Percentiles rank a stretch among this genome's conserved stretches.
Evolutionary conservation across 306 rosid genomes (phyloP).

Genomic region (Gastrolobium villosum): DNA sequence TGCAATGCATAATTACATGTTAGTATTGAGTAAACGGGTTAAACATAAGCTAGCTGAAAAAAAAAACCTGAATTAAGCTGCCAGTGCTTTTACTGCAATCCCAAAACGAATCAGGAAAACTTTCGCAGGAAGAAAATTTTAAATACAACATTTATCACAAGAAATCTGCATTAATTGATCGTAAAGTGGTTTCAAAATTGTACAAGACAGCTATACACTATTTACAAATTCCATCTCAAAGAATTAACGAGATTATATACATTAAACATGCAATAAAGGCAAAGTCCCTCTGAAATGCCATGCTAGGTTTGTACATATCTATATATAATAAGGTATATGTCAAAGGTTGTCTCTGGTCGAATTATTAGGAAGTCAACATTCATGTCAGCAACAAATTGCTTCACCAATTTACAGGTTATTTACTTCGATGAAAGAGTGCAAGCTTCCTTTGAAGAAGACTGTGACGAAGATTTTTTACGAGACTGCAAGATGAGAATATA

Average conservation of each 20-base stretch:
- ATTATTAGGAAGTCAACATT: conserved; percentile 26
- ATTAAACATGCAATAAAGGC: conserved; percentile 49
- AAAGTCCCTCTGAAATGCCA: conserved; percentile 42
- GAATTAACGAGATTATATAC: conserved; percentile 55
- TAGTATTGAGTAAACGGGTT: too few relatives aligned
- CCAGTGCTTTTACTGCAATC: not conserved
- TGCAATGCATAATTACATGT: not conserved
- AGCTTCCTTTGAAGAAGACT: conserved; percentile 52
- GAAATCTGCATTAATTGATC: conserved; percentile 30
- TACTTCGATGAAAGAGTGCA: conserved; percentile 49
- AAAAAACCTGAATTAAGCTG: not conserved
- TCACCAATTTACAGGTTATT: conserved; percentile 43
- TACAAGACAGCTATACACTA: conserved; percentile 39
- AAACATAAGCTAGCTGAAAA: not conserved
- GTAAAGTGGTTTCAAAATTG: conserved; percentile 35
- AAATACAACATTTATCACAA: not conserved
- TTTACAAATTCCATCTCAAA: conserved; percentile 54
- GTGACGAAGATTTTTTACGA: conserved; percentile 54
- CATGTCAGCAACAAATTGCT: conserved; percentile 37
- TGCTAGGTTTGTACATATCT: conserved; percentile 33
- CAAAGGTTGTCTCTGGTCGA: conserved; percentile 39
- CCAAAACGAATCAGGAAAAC: not conserved
- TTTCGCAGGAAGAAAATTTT: not conserved
- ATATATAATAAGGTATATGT: conserved; percentile 35
- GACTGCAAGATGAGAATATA: conserved; percentile 68